Evolutionary conservation across 163 green algal genomes (phyloP).

Genomic region (Botryococcus braunii): DNA sequence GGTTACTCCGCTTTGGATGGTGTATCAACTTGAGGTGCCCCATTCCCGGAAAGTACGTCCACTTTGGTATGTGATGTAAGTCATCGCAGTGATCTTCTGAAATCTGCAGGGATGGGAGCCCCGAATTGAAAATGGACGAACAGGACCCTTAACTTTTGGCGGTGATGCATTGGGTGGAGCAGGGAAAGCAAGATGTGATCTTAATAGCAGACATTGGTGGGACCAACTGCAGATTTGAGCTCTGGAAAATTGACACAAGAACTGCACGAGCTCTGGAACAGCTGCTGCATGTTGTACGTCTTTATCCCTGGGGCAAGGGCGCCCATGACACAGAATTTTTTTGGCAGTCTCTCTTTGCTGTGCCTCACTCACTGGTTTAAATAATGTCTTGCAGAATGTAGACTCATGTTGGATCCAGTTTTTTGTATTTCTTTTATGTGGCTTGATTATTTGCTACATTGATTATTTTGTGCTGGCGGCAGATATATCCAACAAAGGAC

Average conservation of each 20-base stretch:
- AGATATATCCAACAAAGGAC: constrained; percentile 61
- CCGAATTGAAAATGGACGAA: no score
- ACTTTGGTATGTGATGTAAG: constrained; percentile 1
- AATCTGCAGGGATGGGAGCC: no score
- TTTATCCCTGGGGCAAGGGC: background rate
- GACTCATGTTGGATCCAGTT: background rate
- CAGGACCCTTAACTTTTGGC: no score
- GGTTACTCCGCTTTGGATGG: no score
- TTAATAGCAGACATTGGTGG: constrained; percentile 76
- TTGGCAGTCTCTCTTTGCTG: background rate
- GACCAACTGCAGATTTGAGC: constrained; percentile 78
- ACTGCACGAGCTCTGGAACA: no score
- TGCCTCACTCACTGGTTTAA: background rate
- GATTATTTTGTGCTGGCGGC: constrained; percentile 3
- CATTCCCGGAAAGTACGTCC: background rate
- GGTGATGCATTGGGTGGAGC: constrained; percentile 1
- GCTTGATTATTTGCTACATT: no score
- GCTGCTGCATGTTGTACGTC: no score
- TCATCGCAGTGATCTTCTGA: no score
- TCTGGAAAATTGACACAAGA: constrained; percentile 33
- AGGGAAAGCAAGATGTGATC: constrained; percentile 22
- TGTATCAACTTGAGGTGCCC: background rate
- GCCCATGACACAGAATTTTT: background rate
- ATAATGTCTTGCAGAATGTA: background rate
- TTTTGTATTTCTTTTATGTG: background rate